These are phyloP conservation scores for Nannochloropsis gaditana DNA, from an alignment of 108 stramenopile genomes.

Conservation along the genomic window DNA sequence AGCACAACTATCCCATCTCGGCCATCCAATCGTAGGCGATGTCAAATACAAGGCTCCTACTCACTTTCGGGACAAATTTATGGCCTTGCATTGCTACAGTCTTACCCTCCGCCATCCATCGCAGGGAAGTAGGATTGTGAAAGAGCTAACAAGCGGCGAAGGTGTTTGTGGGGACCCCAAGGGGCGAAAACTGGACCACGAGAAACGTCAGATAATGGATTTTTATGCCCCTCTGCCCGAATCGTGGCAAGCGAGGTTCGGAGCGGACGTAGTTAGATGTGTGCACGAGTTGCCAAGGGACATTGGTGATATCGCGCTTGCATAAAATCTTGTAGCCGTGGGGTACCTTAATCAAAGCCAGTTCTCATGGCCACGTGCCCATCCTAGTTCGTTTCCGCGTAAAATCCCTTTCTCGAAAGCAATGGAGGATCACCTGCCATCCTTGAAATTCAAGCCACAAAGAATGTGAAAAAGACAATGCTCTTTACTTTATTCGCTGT, in stretches of 20 bases:
- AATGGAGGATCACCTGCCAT: too few relatives aligned
- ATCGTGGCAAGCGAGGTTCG: not conserved
- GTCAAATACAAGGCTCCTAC: slow-evolving; percentile 45
- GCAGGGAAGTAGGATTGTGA: not conserved
- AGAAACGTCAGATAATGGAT: not conserved
- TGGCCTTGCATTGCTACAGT: slow-evolving; percentile 11
- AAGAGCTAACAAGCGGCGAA: too few relatives aligned
- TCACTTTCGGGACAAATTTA: not conserved
- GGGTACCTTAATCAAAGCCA: too few relatives aligned
- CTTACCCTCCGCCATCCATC: slow-evolving; percentile 19
- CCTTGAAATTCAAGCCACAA: too few relatives aligned
- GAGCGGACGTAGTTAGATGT: not conserved
- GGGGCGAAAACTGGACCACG: too few relatives aligned
- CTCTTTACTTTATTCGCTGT: too few relatives aligned
- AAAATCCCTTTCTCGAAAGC: too few relatives aligned
- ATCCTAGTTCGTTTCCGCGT: too few relatives aligned
- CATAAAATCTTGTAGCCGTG: too few relatives aligned
- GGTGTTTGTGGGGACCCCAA: too few relatives aligned
- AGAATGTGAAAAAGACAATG: too few relatives aligned
- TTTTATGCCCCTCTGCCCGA: not conserved
- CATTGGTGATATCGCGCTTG: not conserved
- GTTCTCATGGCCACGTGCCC: too few relatives aligned
- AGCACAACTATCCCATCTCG: slow-evolving; percentile 50
- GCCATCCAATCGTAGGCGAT: slow-evolving; percentile 51
- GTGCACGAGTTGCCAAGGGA: not conserved